Conservation (phyloP, 305 asterid genomes). For the Andrographis paniculata region DNA sequence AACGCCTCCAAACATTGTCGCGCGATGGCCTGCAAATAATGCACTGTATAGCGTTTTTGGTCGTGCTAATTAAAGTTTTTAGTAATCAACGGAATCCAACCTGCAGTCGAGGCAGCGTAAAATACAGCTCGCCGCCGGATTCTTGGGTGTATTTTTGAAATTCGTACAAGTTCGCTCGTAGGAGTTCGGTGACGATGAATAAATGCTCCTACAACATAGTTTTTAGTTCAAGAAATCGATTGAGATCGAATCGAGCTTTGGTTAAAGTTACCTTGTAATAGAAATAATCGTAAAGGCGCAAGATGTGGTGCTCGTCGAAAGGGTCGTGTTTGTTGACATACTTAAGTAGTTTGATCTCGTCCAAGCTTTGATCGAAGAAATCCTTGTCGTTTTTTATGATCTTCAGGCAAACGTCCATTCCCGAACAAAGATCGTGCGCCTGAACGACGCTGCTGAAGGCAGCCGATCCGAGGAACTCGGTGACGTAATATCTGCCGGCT, state of each 20-base stretch:
- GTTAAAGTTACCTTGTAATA: conserved; percentile 63
- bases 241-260: neutral
- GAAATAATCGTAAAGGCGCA: conserved; percentile 93
- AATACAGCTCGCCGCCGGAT: conserved; percentile 1
- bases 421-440: conserved; percentile 75
- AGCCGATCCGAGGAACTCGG: conserved; percentile 87
- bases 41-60: too few species aligned
- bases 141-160: conserved; percentile 5
- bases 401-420: conserved; percentile 86
- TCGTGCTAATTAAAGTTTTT: too few species aligned
- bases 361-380: conserved; percentile 94
- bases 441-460: conserved; percentile 95
- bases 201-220: conserved; percentile 23
- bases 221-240: too few species aligned
- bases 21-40: conserved; percentile 68
- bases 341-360: conserved; percentile 91
- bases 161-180: conserved; percentile 7
- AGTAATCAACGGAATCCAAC: neutral
- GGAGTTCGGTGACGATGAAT: conserved; percentile 6
- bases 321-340: conserved; percentile 94
- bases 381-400: conserved; percentile 95
- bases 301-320: conserved; percentile 65
- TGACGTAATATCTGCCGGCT: conserved; percentile 69
- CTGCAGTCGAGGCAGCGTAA: conserved; percentile 1
- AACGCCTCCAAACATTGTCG: conserved; percentile 89